phyloP scores from a whole-genome alignment of 78 protist species.

The Trichosphaerium sp. region DNA sequence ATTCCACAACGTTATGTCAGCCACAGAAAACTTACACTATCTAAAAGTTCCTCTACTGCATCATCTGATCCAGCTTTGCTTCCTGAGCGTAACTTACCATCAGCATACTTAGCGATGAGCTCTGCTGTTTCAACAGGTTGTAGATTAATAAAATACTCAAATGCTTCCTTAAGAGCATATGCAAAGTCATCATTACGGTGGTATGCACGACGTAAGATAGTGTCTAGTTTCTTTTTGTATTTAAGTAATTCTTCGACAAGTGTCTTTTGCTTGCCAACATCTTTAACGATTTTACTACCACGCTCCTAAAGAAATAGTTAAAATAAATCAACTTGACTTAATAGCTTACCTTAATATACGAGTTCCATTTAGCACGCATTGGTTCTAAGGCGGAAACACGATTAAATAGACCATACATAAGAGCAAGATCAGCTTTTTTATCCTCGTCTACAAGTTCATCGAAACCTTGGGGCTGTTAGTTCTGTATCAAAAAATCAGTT shows the following conservation, averaged over 20 bases:
- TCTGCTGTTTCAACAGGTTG: conserved; percentile 67
- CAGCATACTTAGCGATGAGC: conserved; percentile 58
- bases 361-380: conserved; percentile 7
- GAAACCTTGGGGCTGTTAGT: conserved; percentile 17
- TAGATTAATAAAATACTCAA: conserved; percentile 64
- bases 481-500: background rate
- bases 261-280: conserved; percentile 28
- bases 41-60: no score
- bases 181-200: conserved; percentile 9
- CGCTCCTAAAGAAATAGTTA: no score
- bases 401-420: conserved; percentile 3
- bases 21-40: background rate
- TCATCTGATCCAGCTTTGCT: no score
- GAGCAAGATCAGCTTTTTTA: conserved; percentile 24
- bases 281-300: conserved; percentile 49
- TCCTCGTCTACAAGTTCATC: background rate
- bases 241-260: conserved; percentile 61
- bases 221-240: conserved; percentile 31
- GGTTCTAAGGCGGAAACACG: conserved; percentile 9
- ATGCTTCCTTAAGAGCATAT: conserved; percentile 58
- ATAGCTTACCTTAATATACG: conserved; percentile 17
- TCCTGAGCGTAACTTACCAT: no score
- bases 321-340: no score
- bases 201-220: conserved; percentile 24
- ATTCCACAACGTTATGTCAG: background rate